Evolutionary conservation across 768 basidiomycete genomes (phyloP).

Genomic region (Collybiopsis luxurians): DNA sequence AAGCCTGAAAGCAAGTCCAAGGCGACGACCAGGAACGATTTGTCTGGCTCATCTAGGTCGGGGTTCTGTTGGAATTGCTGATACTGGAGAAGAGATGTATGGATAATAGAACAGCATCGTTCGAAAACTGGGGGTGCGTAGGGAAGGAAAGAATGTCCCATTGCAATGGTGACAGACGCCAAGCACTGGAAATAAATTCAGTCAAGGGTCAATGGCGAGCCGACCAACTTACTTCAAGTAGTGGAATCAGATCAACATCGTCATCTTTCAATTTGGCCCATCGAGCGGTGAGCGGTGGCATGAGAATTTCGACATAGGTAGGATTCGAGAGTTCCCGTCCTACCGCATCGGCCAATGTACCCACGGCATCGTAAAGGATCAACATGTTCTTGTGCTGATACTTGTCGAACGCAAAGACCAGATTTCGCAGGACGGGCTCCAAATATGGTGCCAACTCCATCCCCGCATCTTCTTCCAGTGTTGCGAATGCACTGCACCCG

Average conservation of each 20-base stretch:
- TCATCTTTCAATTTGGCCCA: constrained; percentile 92
- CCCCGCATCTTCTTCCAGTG: constrained; percentile 97
- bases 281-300: constrained; percentile 89
- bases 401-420: constrained; percentile 95
- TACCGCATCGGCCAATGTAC: constrained; percentile 96
- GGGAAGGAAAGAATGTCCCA: constrained; percentile 83
- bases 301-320: constrained; percentile 87
- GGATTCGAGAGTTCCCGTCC: constrained; percentile 84
- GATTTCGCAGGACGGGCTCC: constrained; percentile 90
- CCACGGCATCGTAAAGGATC: constrained; percentile 98
- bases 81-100: constrained; percentile 78
- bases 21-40: constrained; percentile 95
- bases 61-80: constrained; percentile 87
- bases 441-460: constrained; percentile 87
- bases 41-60: constrained; percentile 92
- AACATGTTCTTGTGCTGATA: constrained; percentile 99
- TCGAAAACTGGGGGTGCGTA: constrained; percentile 93
- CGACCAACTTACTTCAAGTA: constrained; percentile 74
- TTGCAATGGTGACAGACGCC: constrained; percentile 95
- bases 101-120: constrained; percentile 85
- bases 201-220: neutral
- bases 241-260: constrained; percentile 89
- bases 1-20: constrained; percentile 96
- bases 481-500: constrained; percentile 97
- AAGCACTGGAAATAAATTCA: constrained; percentile 64